Conservation (phyloP, 176 grass and related monocot species). For the Carex parvula region DNA sequence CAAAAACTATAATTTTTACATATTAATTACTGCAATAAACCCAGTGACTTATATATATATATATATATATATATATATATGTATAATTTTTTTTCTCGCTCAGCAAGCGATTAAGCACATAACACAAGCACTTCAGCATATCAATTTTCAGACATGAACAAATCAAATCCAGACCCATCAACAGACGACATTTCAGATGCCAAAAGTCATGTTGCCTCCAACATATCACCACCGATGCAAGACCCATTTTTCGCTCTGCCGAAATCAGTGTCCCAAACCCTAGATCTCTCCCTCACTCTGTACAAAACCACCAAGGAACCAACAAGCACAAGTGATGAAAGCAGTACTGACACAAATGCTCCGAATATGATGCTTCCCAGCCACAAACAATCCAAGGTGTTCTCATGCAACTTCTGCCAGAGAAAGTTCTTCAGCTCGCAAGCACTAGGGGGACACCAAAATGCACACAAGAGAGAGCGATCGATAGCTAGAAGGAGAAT, state of each 20-base stretch:
- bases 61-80: neutral
- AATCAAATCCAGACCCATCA: constrained; percentile 21
- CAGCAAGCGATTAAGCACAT: neutral
- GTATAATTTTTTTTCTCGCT: neutral
- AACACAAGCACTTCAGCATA: neutral
- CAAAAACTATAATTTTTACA: neutral
- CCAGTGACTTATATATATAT: neutral
- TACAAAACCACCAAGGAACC: constrained; percentile 18
- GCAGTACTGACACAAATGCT: constrained; percentile 26
- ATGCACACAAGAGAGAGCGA: constrained; percentile 43
- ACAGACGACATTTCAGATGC: constrained; percentile 29
- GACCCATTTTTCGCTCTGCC: neutral
- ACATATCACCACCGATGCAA: constrained; percentile 24
- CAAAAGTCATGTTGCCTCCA: constrained; percentile 31
- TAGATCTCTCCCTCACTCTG: constrained; percentile 26
- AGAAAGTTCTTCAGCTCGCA: constrained; percentile 49
- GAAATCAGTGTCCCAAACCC: neutral
- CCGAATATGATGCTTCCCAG: neutral
- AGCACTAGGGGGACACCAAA: constrained; percentile 42
- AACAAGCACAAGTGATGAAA: constrained; percentile 29
- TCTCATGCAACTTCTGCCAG: constrained; percentile 43
- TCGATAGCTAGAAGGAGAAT: constrained; percentile 27
- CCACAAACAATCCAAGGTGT: constrained; percentile 32
- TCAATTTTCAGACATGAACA: constrained; percentile 24
- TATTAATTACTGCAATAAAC: neutral